These are phyloP conservation scores for Apophysomyces ossiformis DNA, from an alignment of 371 early-diverging fungal genomes.

Conservation along the genomic window DNA sequence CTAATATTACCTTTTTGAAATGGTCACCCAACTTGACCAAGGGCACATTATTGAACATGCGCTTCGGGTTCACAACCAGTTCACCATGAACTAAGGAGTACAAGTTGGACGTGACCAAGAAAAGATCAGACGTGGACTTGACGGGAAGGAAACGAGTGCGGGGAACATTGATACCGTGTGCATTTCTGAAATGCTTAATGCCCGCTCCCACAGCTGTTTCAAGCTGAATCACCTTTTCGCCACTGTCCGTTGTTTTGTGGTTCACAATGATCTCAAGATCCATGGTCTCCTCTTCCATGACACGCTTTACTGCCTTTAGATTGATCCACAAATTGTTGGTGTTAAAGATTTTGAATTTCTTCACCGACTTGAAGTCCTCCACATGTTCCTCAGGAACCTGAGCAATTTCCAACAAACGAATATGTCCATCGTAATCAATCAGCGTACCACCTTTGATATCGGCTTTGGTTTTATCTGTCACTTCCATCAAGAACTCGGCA, in stretches of 20 bases:
- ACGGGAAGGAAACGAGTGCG: constrained; percentile 99
- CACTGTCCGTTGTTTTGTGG: constrained; percentile 86
- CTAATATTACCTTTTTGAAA: constrained; percentile 92
- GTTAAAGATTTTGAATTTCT: constrained; percentile 99
- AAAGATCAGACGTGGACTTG: constrained; percentile 98
- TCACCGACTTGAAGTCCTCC: constrained; percentile 99
- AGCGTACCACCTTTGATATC: constrained; percentile 99
- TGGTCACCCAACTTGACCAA: constrained; percentile 97
- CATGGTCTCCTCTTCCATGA: constrained; percentile 83
- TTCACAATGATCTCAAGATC: constrained; percentile 98
- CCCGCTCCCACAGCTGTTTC: constrained; percentile 99
- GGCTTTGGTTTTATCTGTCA: constrained; percentile 99
- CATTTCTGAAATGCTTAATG: constrained; percentile 97
- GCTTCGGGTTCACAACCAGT: constrained; percentile 89
- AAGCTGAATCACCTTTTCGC: constrained; percentile 97
- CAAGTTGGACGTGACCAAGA: constrained; percentile 96
- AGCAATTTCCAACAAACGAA: constrained; percentile 98
- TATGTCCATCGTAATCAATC: constrained; percentile 95
- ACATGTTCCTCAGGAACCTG: constrained; percentile 98
- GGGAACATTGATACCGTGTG: constrained; percentile 99
- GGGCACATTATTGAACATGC: constrained; percentile 94
- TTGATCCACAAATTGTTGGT: constrained; percentile 99
- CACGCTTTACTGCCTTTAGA: constrained; percentile 94
- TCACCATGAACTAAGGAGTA: constrained; percentile 94
- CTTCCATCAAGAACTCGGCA: constrained; percentile 99